A percentile compares a stretch with the other conserved stretches of the same genome.
phyloP scores from a whole-genome alignment of 2,329 filamentous ascomycete species.

The Microsporum canis region DNA sequence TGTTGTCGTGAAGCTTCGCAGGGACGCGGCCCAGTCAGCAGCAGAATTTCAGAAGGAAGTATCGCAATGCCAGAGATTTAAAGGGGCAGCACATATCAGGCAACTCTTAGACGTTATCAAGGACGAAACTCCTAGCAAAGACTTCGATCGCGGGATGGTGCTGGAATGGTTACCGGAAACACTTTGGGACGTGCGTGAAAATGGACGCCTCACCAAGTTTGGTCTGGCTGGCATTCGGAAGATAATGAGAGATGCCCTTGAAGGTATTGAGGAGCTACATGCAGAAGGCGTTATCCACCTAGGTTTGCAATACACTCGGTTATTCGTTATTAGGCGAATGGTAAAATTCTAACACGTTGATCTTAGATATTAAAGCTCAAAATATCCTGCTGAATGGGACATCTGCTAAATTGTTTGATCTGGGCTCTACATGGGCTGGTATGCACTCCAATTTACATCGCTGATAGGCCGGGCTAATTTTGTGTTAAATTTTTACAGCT shows the following conservation, averaged over 20 bases:
- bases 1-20: constrained; percentile 5
- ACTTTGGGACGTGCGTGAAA: background rate
- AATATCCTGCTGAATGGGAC: constrained; percentile 7
- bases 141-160: background rate
- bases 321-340: background rate
- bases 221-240: constrained; percentile 5
- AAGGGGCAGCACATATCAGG: constrained; percentile 2
- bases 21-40: background rate
- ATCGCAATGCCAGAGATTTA: constrained; percentile 3
- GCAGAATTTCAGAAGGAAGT: constrained; percentile 4
- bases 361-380: constrained; percentile 7
- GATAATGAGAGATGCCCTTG: constrained; percentile 7
- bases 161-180: constrained; percentile 1
- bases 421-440: constrained; percentile 7
- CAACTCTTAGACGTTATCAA: constrained; percentile 5
- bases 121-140: background rate
- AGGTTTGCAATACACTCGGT: background rate
- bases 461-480: background rate
- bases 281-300: constrained; percentile 4
- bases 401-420: constrained; percentile 2
- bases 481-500: background rate
- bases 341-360: background rate
- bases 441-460: background rate
- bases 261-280: constrained; percentile 5
- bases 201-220: background rate